These are phyloP conservation scores for Colletotrichum tofieldiae DNA, from an alignment of 2,329 filamentous ascomycete species.

Conservation along the genomic window DNA sequence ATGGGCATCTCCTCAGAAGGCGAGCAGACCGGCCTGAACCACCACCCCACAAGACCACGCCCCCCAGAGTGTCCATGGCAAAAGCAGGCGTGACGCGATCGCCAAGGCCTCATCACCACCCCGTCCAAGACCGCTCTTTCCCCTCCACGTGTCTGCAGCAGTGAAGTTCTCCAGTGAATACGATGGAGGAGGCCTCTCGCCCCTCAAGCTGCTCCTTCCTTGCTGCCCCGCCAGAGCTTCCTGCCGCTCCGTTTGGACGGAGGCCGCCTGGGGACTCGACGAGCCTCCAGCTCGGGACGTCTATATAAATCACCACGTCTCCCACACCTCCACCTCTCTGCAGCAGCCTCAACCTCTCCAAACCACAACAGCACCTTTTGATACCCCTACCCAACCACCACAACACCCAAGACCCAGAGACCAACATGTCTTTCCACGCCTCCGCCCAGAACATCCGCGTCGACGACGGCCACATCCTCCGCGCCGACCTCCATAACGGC, in stretches of 20 bases:
- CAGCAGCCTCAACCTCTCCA: not conserved
- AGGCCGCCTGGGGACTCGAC: not conserved
- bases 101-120: slow-evolving; percentile 21
- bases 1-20: not conserved
- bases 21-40: not conserved
- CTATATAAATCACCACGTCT: slow-evolving; percentile 13
- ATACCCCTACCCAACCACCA: slow-evolving; percentile 1
- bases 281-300: not conserved
- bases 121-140: slow-evolving; percentile 35
- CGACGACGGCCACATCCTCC: slow-evolving; percentile 66
- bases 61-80: not conserved
- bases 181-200: slow-evolving; percentile 39
- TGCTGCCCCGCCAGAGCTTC: not conserved
- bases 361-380: not conserved
- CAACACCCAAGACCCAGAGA: slow-evolving; percentile 6
- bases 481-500: slow-evolving; percentile 56
- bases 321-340: not conserved
- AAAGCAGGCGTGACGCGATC: slow-evolving; percentile 29
- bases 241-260: not conserved
- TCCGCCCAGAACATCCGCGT: slow-evolving; percentile 63
- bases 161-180: slow-evolving; percentile 13
- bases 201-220: not conserved
- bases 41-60: not conserved
- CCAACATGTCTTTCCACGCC: slow-evolving; percentile 66
- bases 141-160: slow-evolving; percentile 37